Evolutionary conservation across 257 asterid genomes (phyloP), one percentile per base, ranked within the genome.

Genomic region (Scutellaria minor): DNA sequence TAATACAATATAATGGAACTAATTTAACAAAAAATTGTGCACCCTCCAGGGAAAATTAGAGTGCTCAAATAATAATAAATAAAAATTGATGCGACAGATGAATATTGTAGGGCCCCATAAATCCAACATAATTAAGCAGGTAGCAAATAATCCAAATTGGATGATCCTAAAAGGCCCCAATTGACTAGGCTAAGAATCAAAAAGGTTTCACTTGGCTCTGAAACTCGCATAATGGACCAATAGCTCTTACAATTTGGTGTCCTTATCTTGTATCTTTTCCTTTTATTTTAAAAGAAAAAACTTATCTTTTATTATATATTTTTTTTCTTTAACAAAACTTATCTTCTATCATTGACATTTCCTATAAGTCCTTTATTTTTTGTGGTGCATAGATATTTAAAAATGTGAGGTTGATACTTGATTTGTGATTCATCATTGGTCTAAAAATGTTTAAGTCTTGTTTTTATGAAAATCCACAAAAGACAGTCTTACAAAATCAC

Each of bases 131-230:
- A 27, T 6, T 48, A 69, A 74, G 9, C 18, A 66, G 35, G 61
- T 64, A 58, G 40, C 62, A 51, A 66, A 75, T 47, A 61, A 78
- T 70, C 78, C 86, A 63, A 70, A 68, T 22, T 57, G 75, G 73
- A 9, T 50, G 79, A 73, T 62, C 15, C 77, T 75, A 1, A 20
- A 63, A 60, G 71, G 71, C 73, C 72, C 75, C 45, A 48, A 65
- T 75, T 57, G 70, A 62, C 69, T 71, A 68, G 20, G 63, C 63
- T 9, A 51, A 41, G 31, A 24, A 64, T 73, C 75, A 70, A 63
- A 75, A 80, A 47, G 64, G 63, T 22, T 45, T 50, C 68, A 66
- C 59, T 75, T 55, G 66, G 27, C 51, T 24, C 11, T 27, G 69
- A 13, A 76, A 53, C 60, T 14, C 52, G 2, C 6, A 8, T 37